Percentiles rank a stretch among this genome's conserved stretches.
These are phyloP conservation scores for Podaxis mareebaensis DNA, from an alignment of 768 basidiomycete species.

Conservation along the genomic window DNA sequence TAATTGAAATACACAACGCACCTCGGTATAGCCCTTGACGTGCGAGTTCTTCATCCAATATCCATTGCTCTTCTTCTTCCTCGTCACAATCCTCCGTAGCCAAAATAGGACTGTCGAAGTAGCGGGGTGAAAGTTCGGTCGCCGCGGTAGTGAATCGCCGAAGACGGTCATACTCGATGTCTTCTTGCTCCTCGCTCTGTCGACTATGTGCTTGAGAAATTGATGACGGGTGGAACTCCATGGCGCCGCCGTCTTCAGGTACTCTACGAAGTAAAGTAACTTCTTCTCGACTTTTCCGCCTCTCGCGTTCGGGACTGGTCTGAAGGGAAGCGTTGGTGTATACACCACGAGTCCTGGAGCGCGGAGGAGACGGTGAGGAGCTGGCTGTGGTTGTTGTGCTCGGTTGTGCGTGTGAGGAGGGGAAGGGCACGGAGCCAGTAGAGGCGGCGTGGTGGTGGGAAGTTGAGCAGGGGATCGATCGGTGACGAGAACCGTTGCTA, in stretches of 20 bases:
- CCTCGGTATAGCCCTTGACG: slow-evolving; percentile 34
- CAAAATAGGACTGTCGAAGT: slow-evolving; percentile 22
- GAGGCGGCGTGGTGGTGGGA: slow-evolving; percentile 2
- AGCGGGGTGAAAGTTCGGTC: slow-evolving; percentile 5
- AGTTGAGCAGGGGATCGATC: slow-evolving; percentile 1
- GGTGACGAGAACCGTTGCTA: background rate
- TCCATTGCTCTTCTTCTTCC: slow-evolving; percentile 37
- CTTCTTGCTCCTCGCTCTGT: background rate
- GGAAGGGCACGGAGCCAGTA: background rate
- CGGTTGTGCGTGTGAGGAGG: background rate
- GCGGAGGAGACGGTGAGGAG: background rate
- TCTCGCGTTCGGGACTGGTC: slow-evolving; percentile 14
- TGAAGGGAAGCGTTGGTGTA: background rate
- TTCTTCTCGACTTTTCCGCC: slow-evolving; percentile 20
- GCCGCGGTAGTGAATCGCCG: background rate
- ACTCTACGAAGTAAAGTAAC: slow-evolving; percentile 31
- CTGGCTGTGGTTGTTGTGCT: background rate
- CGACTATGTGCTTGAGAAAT: background rate
- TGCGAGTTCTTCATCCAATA: slow-evolving; percentile 33
- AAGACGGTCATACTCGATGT: background rate
- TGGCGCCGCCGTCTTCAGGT: slow-evolving; percentile 35
- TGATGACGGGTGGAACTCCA: slow-evolving; percentile 17
- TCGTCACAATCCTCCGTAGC: slow-evolving; percentile 27
- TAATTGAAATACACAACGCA: background rate
- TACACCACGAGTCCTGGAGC: background rate